These are phyloP conservation scores for Phoenix roebelenii DNA, from an alignment of 176 grass and related monocot genomes.

Conservation along the genomic window DNA sequence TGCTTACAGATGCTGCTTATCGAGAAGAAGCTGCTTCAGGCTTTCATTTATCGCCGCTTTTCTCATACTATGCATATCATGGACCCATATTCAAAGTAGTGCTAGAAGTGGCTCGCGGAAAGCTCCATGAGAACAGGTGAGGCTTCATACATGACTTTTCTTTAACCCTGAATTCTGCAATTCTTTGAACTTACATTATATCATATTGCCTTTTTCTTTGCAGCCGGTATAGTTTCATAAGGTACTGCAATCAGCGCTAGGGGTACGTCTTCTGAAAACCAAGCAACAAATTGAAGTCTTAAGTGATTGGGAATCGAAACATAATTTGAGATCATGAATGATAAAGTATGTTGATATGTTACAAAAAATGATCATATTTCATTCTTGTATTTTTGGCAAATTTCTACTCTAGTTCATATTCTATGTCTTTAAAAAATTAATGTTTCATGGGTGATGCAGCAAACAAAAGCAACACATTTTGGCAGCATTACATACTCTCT, in stretches of 20 bases:
- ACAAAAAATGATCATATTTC: no score
- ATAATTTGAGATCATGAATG: no score
- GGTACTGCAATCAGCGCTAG: conserved; percentile 47
- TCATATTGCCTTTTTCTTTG: conserved; percentile 22
- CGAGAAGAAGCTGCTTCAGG: conserved; percentile 72
- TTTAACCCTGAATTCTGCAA: background rate
- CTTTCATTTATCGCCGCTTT: conserved; percentile 72
- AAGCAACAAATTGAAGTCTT: no score
- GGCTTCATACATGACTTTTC: conserved; percentile 2
- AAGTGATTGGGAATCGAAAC: no score
- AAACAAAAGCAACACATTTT: no score
- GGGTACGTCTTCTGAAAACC: conserved; percentile 20
- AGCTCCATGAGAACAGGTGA: conserved; percentile 60
- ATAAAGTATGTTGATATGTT: no score
- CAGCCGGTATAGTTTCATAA: conserved; percentile 83
- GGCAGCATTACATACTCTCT: no score
- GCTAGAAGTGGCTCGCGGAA: conserved; percentile 44
- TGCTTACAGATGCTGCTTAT: conserved; percentile 80
- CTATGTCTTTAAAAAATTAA: no score
- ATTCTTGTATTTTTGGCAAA: no score
- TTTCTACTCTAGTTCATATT: no score
- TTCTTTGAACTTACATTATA: background rate
- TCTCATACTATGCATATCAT: conserved; percentile 76
- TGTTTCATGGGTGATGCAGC: no score
- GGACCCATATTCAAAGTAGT: conserved; percentile 77